Conservation (phyloP, 176 grass and related monocot genomes). For the Triticum urartu region DNA sequence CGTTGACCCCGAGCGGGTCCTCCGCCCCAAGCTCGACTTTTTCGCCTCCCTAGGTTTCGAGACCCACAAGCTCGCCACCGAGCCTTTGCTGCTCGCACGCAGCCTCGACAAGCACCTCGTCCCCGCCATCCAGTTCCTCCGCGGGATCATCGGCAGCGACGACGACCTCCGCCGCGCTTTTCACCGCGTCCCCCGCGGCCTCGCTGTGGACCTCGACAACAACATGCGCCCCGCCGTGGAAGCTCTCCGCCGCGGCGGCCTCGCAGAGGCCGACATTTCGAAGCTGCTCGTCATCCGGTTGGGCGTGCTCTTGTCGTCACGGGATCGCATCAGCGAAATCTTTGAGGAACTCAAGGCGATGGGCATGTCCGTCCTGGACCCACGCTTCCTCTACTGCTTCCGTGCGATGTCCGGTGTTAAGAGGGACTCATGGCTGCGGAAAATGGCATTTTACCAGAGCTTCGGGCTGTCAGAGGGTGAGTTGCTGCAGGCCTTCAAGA, state of each 20-base stretch:
- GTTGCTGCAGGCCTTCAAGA: constrained; percentile 36
- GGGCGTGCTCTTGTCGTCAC: not conserved
- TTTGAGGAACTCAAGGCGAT: constrained; percentile 33
- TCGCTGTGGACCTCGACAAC: not conserved
- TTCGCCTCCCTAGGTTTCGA: constrained; percentile 28
- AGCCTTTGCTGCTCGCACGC: not conserved
- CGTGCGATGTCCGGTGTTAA: not conserved
- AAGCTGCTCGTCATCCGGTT: constrained; percentile 24
- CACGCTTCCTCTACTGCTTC: constrained; percentile 20
- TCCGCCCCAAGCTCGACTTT: constrained; percentile 53
- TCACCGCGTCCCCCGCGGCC: not conserved
- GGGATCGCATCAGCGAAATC: constrained; percentile 8
- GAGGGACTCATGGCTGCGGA: constrained; percentile 37
- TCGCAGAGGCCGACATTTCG: not conserved
- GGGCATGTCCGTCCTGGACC: not conserved
- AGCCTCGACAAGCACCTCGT: constrained; percentile 35
- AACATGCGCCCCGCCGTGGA: constrained; percentile 35
- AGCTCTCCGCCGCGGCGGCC: constrained; percentile 17
- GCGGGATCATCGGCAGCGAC: constrained; percentile 23
- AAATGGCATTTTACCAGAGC: constrained; percentile 40
- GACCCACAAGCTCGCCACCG: not conserved
- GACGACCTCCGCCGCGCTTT: not conserved
- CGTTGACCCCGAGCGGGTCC: not conserved
- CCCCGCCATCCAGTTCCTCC: constrained; percentile 34
- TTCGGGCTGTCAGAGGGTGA: constrained; percentile 35